Conservation (phyloP, 1,284 basidiomycete species). For the Heliocybe sulcata region DNA sequence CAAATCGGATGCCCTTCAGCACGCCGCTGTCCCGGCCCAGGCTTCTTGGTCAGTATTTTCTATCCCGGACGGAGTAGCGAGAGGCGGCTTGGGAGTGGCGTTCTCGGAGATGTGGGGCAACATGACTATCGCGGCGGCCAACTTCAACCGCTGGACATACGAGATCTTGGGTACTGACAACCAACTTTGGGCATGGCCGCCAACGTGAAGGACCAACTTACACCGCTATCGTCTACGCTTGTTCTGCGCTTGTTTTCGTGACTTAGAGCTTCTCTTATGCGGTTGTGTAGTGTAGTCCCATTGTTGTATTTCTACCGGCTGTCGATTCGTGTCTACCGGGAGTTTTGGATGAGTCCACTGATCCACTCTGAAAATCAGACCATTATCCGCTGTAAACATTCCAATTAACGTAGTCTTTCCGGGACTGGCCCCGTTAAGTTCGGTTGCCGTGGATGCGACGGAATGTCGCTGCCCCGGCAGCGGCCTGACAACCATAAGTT, state of each 20-base stretch:
- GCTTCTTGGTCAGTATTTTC: conserved; percentile 19
- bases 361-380: no score
- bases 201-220: conserved; percentile 20
- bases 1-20: conserved; percentile 33
- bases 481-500: no score
- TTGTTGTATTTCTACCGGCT: not conserved
- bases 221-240: not conserved
- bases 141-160: conserved; percentile 25
- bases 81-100: conserved; percentile 23
- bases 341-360: not conserved
- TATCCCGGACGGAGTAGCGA: conserved; percentile 18
- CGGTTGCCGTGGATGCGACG: no score
- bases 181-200: conserved; percentile 26
- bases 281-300: not conserved
- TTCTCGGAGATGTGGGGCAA: conserved; percentile 21
- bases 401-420: no score
- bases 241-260: not conserved
- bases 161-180: conserved; percentile 21
- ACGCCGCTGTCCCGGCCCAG: conserved; percentile 19
- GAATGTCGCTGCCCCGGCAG: no score
- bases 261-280: not conserved
- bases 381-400: no score
- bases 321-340: not conserved
- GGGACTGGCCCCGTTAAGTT: no score
- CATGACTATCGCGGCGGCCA: conserved; percentile 16